phyloP scores from a whole-genome alignment of 2,329 filamentous ascomycete species.

The Trichoderma oligosporum region DNA sequence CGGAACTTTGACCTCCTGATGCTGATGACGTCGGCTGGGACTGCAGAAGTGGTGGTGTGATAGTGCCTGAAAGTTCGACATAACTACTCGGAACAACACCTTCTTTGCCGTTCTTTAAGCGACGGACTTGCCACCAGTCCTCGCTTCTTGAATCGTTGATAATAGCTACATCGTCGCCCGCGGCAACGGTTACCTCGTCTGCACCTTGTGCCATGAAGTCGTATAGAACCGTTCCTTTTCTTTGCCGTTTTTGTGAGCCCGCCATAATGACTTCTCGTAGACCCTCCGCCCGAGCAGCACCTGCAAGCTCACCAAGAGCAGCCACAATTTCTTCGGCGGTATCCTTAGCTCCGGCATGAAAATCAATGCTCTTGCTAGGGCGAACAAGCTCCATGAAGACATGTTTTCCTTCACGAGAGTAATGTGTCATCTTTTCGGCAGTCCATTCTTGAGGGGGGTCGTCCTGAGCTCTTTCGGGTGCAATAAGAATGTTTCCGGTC shows the following conservation, averaged over 20 bases:
- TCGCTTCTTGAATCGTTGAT: slow-evolving; percentile 89
- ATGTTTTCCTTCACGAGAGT: slow-evolving; percentile 96
- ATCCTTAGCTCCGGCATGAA: slow-evolving; percentile 95
- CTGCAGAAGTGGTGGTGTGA: slow-evolving; percentile 38
- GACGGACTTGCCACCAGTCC: slow-evolving; percentile 96
- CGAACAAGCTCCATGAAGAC: slow-evolving; percentile 90
- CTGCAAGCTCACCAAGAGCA: slow-evolving; percentile 82
- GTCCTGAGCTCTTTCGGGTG: slow-evolving; percentile 78
- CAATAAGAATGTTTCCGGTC: slow-evolving; percentile 84
- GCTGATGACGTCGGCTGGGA: slow-evolving; percentile 40
- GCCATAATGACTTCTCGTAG: slow-evolving; percentile 83
- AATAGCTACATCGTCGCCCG: slow-evolving; percentile 86
- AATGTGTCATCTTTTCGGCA: slow-evolving; percentile 92
- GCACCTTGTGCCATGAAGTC: slow-evolving; percentile 96
- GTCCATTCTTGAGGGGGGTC: slow-evolving; percentile 89
- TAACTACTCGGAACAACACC: slow-evolving; percentile 97
- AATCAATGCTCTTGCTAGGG: slow-evolving; percentile 92
- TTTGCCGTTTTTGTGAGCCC: slow-evolving; percentile 64
- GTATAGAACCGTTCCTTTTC: slow-evolving; percentile 83
- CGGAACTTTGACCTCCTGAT: slow-evolving; percentile 45
- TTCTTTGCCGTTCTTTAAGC: slow-evolving; percentile 87
- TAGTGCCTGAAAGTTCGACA: slow-evolving; percentile 75
- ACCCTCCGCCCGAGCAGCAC: slow-evolving; percentile 76
- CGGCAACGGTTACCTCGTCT: slow-evolving; percentile 88
- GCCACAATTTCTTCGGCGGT: slow-evolving; percentile 91